Base-by-base conservation (phyloP, 768 basidiomycete genomes). In the Calocybe gangraenosa region DNA sequence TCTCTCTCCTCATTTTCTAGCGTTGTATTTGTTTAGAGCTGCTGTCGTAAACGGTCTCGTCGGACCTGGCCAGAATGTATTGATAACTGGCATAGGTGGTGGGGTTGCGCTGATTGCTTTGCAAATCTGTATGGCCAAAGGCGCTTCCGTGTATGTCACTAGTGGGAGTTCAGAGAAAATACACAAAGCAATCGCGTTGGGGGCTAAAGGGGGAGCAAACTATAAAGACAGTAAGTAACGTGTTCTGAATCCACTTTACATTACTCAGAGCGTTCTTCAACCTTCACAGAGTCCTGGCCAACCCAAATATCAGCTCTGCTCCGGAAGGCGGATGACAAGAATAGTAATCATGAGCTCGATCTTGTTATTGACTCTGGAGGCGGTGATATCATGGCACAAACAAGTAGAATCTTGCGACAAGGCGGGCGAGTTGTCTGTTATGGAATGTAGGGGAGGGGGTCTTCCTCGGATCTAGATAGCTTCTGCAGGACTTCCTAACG, bases 51-150 rank as follows among this genome's bases (percentile, higher is more conserved):
- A 90, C 51, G 89, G 78, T 0, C 61, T 70, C 3, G 81, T 90
- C 11, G 49, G 75, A 41, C 55, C 65, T 11, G 87, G 81, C 6
- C 79, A 91, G 28, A 84, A 83, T 42, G 72, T 93, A 32, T 76
- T 92, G 36, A 83, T 93, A 47, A 88, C 87, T 0, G 88, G 88
- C 14, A 79, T 87, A 35, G 88, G 89, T 18, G 90, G 90, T 15
- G 90, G 91, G 10, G 91, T 93, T 31, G 91, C 91, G 0, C 69
- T 92, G 21, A 54, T 79, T 32, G 82, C 85, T 0, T 63, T 92
- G 48, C 89, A 93, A 60, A 62, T 92, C 7, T 86, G 81, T 58
- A 55, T 90, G 3, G 88, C 86, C 0, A 74, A 73, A 43, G 86
- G 90, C 21, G 84, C 87, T 1, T 76, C 75, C 25, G 87, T 92